Base-by-base conservation (phyloP, 2,329 filamentous ascomycete genomes). In the Alternaria solani region DNA sequence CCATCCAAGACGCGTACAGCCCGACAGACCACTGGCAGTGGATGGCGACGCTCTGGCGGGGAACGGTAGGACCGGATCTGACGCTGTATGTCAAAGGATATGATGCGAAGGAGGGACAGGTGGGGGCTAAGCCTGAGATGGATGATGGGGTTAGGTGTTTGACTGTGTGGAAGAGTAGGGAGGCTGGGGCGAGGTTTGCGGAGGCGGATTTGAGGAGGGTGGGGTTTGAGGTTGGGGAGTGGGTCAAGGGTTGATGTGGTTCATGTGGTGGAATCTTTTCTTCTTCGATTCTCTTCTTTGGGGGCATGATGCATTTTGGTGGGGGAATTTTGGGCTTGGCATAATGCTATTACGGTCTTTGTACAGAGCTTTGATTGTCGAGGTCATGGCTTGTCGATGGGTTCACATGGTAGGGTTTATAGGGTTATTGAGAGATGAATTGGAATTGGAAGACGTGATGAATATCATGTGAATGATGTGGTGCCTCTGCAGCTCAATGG, bases 21-120 rank as follows among this genome's bases (percentile, higher is more conserved):
- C 89, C 91, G 0, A 85, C 91, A n/a, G 93, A 96, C 71, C 94
- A 98, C 80, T 98, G 94, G 93, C 91, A 96, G 78, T 98, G 94
- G 94, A 93, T 95, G 83, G 94, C 94, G 36, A 94, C 91, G 43
- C 86, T 97, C 23, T 98, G 94, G 94, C 89, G 94, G 9, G 92
- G 93, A 9, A 91, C 92, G 55, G 85, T 94, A 1, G 92, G 91
- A 0, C 88, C 94, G 0, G 94, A 98, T 77, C 81, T 94, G 46
- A 91, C 91, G 1, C 83, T 95, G 28, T 92, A 91, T 71, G 85
- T 91, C 18, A 84, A 72, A 57, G 70, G 51, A 42, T 75, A 70
- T 18, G 75, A 71, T 23, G 68, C 61, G 4, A 71, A 71, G 26
- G 74, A 76, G 34, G 66, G 68, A 5, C 56, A 61, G 20, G 59